Percentiles rank a stretch among this genome's conserved stretches.
These are phyloP conservation scores for Tricholoma matsutake DNA, from an alignment of 768 basidiomycete genomes.

Conservation along the genomic window DNA sequence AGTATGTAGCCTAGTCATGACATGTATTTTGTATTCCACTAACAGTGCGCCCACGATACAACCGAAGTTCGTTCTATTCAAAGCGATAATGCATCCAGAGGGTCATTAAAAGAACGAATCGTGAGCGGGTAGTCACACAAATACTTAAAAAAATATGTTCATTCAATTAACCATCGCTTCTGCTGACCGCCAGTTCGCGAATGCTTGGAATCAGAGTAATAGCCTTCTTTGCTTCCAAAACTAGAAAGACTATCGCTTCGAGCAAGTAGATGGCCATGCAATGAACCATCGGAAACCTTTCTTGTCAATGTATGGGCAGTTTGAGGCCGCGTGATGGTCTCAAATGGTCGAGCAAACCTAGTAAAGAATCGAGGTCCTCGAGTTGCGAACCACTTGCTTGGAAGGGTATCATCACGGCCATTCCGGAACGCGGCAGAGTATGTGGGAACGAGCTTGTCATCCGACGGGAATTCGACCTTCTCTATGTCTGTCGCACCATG, in stretches of 20 bases:
- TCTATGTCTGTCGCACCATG: constrained; percentile 43
- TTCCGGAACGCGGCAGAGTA: constrained; percentile 42
- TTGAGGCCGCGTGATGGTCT: constrained; percentile 31
- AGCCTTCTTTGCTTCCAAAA: constrained; percentile 34
- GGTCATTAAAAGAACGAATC: neutral
- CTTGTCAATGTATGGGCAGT: constrained; percentile 31
- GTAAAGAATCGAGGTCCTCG: constrained; percentile 50
- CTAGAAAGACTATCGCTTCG: constrained; percentile 37
- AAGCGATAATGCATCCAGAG: neutral
- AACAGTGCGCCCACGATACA: neutral
- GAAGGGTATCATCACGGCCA: constrained; percentile 33
- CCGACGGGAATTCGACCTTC: constrained; percentile 64
- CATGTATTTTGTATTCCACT: constrained; percentile 2
- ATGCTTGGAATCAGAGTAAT: constrained; percentile 29
- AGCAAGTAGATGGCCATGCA: constrained; percentile 25
- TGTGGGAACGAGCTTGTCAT: constrained; percentile 50
- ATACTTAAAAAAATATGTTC: constrained; percentile 16
- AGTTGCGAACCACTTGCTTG: constrained; percentile 37
- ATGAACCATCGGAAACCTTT: constrained; percentile 31
- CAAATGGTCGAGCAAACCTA: constrained; percentile 37
- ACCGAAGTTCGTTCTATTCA: neutral
- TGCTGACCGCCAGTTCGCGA: constrained; percentile 30
- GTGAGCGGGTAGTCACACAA: neutral
- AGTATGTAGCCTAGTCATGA: constrained; percentile 6
- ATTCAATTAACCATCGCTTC: constrained; percentile 60